Evolutionary conservation across 768 basidiomycete genomes (phyloP), one percentile per base, ranked within the genome.

Genomic region (Boletus pseudo-olivaceus): DNA sequence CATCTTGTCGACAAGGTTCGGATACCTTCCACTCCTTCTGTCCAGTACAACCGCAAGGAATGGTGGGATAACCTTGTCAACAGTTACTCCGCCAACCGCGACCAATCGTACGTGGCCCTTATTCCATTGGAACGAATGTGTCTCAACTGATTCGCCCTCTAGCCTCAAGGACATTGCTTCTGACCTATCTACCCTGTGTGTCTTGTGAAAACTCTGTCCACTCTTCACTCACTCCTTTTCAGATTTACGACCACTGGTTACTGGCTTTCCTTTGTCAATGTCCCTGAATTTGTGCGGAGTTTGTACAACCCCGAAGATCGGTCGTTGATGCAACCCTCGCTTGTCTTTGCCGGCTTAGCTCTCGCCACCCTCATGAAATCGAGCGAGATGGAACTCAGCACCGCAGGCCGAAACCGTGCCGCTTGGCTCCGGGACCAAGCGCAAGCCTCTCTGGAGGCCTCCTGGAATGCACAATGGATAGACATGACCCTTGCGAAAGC

Each of bases 341-440:
- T 92, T 53, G 77, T 91, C 43, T 76, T 84, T 30, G 78, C 88
- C 2, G 78, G 77, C 7, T 73, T 91, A 32, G 90, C 90, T 1
- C 76, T 91, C 73, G 80, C 87, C 0, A 83, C 76, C 33, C 75
- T 92, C 12, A 83, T 89, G 78, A 79, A 80, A 58, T 89, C 88
- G 1, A 89, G 88, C 63, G 82, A 85, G 60, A 63, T 81, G 39
- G 87, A 85, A 61, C 71, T 75, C 14, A 80, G 85, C 8, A 65
- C 68, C 3, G 59, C 63, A 4, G 88, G 88, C 5, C 76, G 87
- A 40, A 69, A 69, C 11, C 76, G 78, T n/a, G 87, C 89, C 0
- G 64, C 84, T 29, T 75, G 75, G 67, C 72, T 87, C 17, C 78
- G 81, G 1, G 76, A 80, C 42, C 73, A 76, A 10, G 88, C 89